These are phyloP conservation scores for Polytrichum commune DNA, from an alignment of 225 moss, liverwort and hornwort species.

Conservation along the genomic window DNA sequence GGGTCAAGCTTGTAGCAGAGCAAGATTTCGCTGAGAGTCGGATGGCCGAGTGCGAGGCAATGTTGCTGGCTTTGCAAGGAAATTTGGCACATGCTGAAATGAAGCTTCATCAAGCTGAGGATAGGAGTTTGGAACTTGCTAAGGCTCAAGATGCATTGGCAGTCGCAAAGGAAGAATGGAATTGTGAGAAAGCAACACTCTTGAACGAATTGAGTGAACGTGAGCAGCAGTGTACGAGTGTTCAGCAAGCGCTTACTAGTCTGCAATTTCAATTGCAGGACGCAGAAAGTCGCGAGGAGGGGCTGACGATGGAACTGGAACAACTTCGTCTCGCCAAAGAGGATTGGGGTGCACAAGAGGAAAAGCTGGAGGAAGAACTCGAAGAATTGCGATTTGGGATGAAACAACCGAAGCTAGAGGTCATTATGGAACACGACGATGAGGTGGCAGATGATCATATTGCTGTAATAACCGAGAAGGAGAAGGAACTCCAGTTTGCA, in stretches of 20 bases:
- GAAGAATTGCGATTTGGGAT: conserved; percentile 1
- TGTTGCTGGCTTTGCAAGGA: conserved; percentile 14
- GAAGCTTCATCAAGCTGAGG: conserved; percentile 12
- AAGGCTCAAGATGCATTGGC: conserved; percentile 15
- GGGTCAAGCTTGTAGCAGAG: conserved; percentile 15
- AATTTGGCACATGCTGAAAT: conserved; percentile 17
- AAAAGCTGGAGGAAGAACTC: conserved; percentile 13
- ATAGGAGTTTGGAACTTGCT: conserved; percentile 11
- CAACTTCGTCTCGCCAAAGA: conserved; percentile 14
- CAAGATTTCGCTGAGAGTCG: conserved; percentile 13
- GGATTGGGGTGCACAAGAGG: conserved; percentile 6
- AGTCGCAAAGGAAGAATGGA: conserved; percentile 15
- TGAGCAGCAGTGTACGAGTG: conserved; percentile 16
- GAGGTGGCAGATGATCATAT: conserved; percentile 5
- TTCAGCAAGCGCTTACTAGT: conserved; percentile 13
- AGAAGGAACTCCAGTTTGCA: conserved; percentile 10
- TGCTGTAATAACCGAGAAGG: conserved; percentile 11
- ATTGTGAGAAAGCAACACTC: conserved; percentile 14
- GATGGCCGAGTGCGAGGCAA: conserved; percentile 14
- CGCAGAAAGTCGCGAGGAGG: conserved; percentile 15
- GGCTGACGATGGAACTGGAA: conserved; percentile 12
- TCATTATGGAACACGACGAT: conserved; percentile 8
- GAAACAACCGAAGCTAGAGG: not conserved
- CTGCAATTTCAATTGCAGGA: conserved; percentile 14
- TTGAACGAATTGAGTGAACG: conserved; percentile 3